Conservation (phyloP, 345 rosid genomes). For the Camelina laxa region DNA sequence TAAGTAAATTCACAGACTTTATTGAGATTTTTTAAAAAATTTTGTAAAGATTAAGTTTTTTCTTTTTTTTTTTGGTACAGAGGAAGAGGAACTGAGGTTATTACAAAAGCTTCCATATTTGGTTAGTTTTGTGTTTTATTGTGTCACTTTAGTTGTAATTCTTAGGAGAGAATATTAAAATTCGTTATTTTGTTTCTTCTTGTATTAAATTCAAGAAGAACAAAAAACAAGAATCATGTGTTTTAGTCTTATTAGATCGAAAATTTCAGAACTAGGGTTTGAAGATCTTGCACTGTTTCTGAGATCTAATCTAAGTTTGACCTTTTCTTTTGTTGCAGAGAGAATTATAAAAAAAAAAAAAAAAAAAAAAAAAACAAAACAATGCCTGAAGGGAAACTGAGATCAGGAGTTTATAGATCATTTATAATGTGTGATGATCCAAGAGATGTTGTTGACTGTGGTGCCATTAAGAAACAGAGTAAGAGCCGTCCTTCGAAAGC, state of each 20-base stretch:
- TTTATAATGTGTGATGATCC: conserved; percentile 89
- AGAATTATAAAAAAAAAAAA: too few relatives aligned
- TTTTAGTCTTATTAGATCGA: conserved; percentile 10
- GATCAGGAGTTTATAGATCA: conserved; percentile 74
- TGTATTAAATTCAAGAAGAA: conserved; percentile 15
- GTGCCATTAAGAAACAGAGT: conserved; percentile 68
- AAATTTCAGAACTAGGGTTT: conserved; percentile 1
- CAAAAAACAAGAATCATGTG: background rate
- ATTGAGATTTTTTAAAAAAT: background rate
- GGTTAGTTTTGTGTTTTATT: conserved; percentile 27
- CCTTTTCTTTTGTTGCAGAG: conserved; percentile 24
- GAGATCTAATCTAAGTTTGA: conserved; percentile 39
- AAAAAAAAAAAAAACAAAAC: too few relatives aligned
- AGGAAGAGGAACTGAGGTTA: background rate
- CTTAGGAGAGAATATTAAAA: background rate
- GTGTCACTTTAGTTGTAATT: background rate
- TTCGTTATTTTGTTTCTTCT: background rate
- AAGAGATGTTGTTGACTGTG: conserved; percentile 80
- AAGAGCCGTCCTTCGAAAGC: conserved; percentile 37
- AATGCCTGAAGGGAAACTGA: conserved; percentile 70
- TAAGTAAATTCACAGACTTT: conserved; percentile 19
- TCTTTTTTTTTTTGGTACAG: background rate
- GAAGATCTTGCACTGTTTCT: background rate
- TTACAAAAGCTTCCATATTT: conserved; percentile 11
- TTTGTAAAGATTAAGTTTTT: conserved; percentile 6